Base-by-base conservation (phyloP, 2,329 filamentous ascomycete species). In the Sclerotinia borealis region DNA sequence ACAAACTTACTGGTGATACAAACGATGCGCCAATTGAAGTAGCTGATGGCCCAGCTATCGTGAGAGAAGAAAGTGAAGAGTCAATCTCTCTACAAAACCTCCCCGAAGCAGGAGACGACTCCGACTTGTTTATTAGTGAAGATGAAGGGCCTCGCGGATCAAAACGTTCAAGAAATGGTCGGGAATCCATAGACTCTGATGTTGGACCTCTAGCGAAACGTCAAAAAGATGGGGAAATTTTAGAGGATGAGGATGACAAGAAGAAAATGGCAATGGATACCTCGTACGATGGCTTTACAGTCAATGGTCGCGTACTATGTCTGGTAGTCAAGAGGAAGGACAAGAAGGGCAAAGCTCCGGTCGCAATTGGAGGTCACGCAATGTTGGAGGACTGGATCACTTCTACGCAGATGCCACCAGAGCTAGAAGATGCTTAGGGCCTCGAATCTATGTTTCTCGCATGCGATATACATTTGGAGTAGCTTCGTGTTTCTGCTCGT, bases 261-360 rank as follows among this genome's bases (percentile, higher is more conserved):
- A 97, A 99, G 80, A 98, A 97, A 76, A 78, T 96, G 70, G 85
- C 84, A 25, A 85, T 97, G 79, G 88, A 89, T 66, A 95, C 93
- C 31, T 88, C 87, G 17, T 99, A 98, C 77, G 92, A 98, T 72
- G 93, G 95, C 10, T 98, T 98, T 77, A 91, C 89, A 71, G 97
- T 99, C 73, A 96, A 96, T 77, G 92, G 95, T 13, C 89, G 92
- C 69, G 92, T 96, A 52, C 80, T 99, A 31, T 98, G 93, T 76
- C 81, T 99, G 64, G 89, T 99, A 10, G 88, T 99, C 72, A 88
- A 86, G 76, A 90, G 89, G 74, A 87, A 89, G 66, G 88, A 87
- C 54, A 79, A 76, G 68, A 82, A 77, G 68, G 74, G 75, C 52
- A 76, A 72, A 68, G 68, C 69, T 56, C 68, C 71, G 50, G 25